Evolutionary conservation across 78 protist species (phyloP).

Genomic region (Dictyostelium firmibasis): DNA sequence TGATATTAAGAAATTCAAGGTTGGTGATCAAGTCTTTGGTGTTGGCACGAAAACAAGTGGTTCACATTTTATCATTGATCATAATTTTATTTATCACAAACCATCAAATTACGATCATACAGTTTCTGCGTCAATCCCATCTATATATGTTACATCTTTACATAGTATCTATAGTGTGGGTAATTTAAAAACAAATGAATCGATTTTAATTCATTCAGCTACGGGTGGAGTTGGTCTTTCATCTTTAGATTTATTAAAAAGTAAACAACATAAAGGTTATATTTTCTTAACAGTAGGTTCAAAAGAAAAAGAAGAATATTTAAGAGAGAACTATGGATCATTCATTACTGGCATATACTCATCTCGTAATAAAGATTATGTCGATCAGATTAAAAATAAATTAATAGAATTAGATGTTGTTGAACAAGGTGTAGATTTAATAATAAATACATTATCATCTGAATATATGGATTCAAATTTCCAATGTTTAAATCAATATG

Average conservation of each 20-base stretch:
- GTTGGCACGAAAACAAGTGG: not conserved
- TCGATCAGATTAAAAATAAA: not conserved
- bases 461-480: not conserved
- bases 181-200: not conserved
- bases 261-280: not conserved
- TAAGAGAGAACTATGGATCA: not conserved
- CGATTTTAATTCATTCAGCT: constrained; percentile 7
- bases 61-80: not conserved
- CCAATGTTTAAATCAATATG: not conserved
- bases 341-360: not conserved
- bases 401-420: not conserved
- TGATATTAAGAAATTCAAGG: not conserved
- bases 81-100: not conserved
- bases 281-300: not conserved
- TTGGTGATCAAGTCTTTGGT: constrained; percentile 31
- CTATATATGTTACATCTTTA: not conserved
- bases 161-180: not conserved
- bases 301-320: not conserved
- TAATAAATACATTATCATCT: not conserved
- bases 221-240: constrained; percentile 8
- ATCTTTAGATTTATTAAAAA: not conserved
- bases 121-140: constrained; percentile 21
- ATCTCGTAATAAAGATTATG: not conserved
- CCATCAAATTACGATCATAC: not conserved
- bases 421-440: constrained; percentile 20